A percentile compares a stretch with the other conserved stretches of the same genome.
These are phyloP conservation scores for Trichoderma sp. DNA, from an alignment of 2,329 filamentous ascomycete genomes.

Conservation along the genomic window DNA sequence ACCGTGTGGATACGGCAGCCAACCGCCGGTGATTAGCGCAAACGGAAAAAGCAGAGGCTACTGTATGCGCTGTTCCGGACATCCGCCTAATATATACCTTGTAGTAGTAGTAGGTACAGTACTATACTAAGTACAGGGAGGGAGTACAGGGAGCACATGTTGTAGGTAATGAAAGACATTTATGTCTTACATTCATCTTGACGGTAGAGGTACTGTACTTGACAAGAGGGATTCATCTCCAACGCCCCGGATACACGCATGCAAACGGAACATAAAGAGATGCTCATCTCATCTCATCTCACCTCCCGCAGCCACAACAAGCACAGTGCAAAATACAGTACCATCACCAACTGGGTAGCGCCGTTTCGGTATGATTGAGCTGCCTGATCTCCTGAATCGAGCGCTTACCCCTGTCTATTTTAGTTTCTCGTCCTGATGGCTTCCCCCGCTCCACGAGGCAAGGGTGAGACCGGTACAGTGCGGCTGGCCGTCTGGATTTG, in stretches of 20 bases:
- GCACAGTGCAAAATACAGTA: no score
- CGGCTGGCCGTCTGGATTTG: neutral
- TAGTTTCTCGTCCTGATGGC: neutral
- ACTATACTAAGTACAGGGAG: no score
- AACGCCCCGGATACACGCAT: neutral
- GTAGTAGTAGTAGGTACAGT: no score
- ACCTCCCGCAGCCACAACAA: neutral
- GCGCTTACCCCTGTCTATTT: neutral
- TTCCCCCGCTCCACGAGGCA: neutral
- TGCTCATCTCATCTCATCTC: neutral
- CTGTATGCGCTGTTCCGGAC: neutral
- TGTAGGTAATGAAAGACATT: neutral
- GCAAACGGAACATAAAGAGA: neutral
- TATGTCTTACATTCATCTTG: neutral
- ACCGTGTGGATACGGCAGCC: neutral
- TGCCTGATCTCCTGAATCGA: neutral
- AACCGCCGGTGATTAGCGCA: neutral
- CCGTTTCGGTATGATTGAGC: constrained; percentile 1
- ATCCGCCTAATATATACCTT: neutral
- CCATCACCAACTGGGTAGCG: neutral
- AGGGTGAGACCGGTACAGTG: neutral
- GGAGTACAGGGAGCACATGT: no score
- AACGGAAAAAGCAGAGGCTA: neutral
- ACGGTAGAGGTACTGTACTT: neutral
- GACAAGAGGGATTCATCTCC: neutral